Evolutionary conservation across 805 yeast genomes (phyloP).

Genomic region (Lachancea mirantina): DNA sequence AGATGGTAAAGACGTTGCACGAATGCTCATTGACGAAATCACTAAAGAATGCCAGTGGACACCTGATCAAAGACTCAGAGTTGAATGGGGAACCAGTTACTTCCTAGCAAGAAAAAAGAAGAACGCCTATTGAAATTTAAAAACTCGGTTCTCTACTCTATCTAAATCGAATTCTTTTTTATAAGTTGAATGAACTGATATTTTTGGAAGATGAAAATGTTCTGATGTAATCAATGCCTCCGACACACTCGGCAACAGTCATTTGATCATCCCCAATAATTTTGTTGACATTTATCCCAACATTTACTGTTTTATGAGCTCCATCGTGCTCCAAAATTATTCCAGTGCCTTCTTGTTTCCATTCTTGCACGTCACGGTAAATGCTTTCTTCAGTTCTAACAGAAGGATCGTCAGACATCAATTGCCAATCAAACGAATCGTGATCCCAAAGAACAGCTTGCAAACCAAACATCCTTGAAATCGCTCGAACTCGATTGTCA

Average conservation of each 20-base stretch:
- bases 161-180: neutral
- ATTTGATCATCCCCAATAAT: conserved; percentile 55
- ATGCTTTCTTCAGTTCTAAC: conserved; percentile 46
- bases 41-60: conserved; percentile 40
- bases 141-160: neutral
- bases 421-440: conserved; percentile 88
- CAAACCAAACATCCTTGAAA: conserved; percentile 78
- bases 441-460: conserved; percentile 86
- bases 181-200: neutral
- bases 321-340: conserved; percentile 86
- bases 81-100: conserved; percentile 52
- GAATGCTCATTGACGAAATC: conserved; percentile 39
- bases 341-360: conserved; percentile 48
- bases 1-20: conserved; percentile 40
- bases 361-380: conserved; percentile 45
- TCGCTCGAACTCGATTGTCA: conserved; percentile 76
- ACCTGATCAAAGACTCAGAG: conserved; percentile 33
- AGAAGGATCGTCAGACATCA: conserved; percentile 39
- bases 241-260: conserved; percentile 74
- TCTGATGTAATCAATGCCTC: conserved; percentile 55
- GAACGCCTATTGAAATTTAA: too few species aligned
- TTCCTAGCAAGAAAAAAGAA: conserved; percentile 37
- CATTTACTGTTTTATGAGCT: conserved; percentile 54
- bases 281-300: conserved; percentile 53
- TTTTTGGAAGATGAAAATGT: conserved; percentile 10